phyloP scores from a whole-genome alignment of 192 early-diverging fungal genomes.

The Dissophora ornata region DNA sequence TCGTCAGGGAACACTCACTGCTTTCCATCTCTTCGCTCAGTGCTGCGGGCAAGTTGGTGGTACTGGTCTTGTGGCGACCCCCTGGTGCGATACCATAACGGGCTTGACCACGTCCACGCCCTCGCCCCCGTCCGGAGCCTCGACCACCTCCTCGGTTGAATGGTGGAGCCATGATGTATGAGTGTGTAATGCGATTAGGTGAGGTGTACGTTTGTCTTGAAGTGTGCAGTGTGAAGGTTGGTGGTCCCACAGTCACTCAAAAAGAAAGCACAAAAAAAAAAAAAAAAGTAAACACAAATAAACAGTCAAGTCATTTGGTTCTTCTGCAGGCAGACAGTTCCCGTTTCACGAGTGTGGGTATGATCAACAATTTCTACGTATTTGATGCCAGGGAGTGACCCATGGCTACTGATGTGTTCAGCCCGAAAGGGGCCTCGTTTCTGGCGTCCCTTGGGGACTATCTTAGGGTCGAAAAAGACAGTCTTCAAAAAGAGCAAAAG shows the following conservation, averaged over 20 bases:
- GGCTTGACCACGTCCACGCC: conserved; percentile 32
- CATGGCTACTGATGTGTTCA: too few species aligned
- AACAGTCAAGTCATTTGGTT: neutral
- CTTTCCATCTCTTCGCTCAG: conserved; percentile 51
- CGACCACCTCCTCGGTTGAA: conserved; percentile 37
- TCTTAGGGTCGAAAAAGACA: too few species aligned
- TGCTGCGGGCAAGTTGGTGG: conserved; percentile 52
- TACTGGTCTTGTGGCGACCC: conserved; percentile 54
- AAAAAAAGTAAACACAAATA: conserved; percentile 22
- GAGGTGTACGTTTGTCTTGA: neutral
- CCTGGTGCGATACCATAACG: conserved; percentile 40
- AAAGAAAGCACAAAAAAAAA: conserved; percentile 8
- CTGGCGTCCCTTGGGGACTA: too few species aligned
- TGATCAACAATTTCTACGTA: too few species aligned
- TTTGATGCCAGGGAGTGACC: too few species aligned
- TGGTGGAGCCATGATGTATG: conserved; percentile 37
- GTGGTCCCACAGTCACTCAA: too few species aligned
- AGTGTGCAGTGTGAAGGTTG: neutral
- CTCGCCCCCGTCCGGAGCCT: conserved; percentile 24
- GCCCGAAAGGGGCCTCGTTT: too few species aligned
- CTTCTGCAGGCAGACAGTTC: too few species aligned
- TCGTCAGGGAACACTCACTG: too few species aligned
- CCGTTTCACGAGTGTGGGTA: too few species aligned
- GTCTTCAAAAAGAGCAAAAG: too few species aligned
- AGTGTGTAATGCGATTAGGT: neutral